These are phyloP conservation scores for Hygrophorus russula DNA, from an alignment of 768 basidiomycete genomes.

Conservation along the genomic window DNA sequence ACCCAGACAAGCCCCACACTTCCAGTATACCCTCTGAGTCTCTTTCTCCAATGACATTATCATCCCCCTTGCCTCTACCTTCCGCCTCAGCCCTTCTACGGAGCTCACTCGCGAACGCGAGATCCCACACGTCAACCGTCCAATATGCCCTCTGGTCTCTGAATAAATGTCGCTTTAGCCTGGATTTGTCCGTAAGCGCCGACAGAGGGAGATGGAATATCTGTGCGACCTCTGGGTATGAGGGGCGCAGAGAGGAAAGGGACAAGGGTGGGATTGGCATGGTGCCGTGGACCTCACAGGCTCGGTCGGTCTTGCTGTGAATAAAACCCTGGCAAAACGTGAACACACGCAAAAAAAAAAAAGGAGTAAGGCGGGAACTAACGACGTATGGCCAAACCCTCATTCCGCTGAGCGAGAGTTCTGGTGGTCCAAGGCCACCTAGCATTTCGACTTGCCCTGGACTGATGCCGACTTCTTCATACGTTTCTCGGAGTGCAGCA, in stretches of 20 bases:
- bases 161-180: slow-evolving; percentile 43
- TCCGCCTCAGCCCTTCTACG: slow-evolving; percentile 13
- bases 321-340: slow-evolving; percentile 27
- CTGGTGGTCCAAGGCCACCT: slow-evolving; percentile 53
- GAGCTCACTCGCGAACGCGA: slow-evolving; percentile 22
- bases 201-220: slow-evolving; percentile 63
- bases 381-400: slow-evolving; percentile 73
- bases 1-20: slow-evolving; percentile 79
- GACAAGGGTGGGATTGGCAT: slow-evolving; percentile 50
- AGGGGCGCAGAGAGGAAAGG: slow-evolving; percentile 36
- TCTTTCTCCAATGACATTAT: slow-evolving; percentile 30
- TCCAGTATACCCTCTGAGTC: slow-evolving; percentile 46
- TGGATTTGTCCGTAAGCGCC: slow-evolving; percentile 32
- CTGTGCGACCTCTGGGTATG: slow-evolving; percentile 53
- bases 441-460: slow-evolving; percentile 54
- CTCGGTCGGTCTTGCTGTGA: slow-evolving; percentile 12
- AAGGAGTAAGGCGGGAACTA: slow-evolving; percentile 17
- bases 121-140: slow-evolving; percentile 56
- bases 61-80: slow-evolving; percentile 21
- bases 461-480: slow-evolving; percentile 60
- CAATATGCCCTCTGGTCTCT: slow-evolving; percentile 49
- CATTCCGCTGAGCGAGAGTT: slow-evolving; percentile 47
- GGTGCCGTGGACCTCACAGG: slow-evolving; percentile 16
- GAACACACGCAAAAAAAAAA: slow-evolving; percentile 1
- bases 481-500: slow-evolving; percentile 61